Evolutionary conservation across 2,329 filamentous ascomycete species (phyloP).

Genomic region (Talaromyces sp.): DNA sequence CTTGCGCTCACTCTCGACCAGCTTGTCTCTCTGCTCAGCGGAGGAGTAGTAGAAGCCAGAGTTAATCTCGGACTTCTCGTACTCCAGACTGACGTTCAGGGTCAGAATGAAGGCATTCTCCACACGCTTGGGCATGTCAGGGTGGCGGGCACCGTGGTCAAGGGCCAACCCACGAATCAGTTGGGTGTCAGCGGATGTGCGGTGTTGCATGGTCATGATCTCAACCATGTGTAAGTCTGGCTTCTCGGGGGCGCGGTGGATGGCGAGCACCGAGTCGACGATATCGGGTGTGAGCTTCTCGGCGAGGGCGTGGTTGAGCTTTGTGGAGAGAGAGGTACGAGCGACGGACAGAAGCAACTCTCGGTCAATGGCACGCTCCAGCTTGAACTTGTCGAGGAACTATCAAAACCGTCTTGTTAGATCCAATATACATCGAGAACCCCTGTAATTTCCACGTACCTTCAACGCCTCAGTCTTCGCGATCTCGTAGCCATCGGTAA

Average conservation of each 20-base stretch:
- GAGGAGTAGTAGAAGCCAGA: conserved; percentile 98
- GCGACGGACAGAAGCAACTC: conserved; percentile 93
- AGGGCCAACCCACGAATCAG: conserved; percentile 90
- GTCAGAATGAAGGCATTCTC: conserved; percentile 96
- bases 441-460: conserved; percentile 48
- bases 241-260: conserved; percentile 85
- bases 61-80: conserved; percentile 99
- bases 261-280: conserved; percentile 92
- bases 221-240: conserved; percentile 99
- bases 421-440: background rate
- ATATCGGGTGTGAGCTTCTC: conserved; percentile 92
- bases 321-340: conserved; percentile 90
- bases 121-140: conserved; percentile 95
- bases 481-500: conserved; percentile 97
- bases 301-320: conserved; percentile 86
- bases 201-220: conserved; percentile 99
- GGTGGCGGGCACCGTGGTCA: conserved; percentile 93
- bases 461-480: conserved; percentile 91
- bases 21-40: conserved; percentile 94
- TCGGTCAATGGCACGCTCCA: conserved; percentile 82
- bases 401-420: conserved; percentile 40
- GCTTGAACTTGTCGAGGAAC: conserved; percentile 95
- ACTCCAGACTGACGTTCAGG: conserved; percentile 94
- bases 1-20: conserved; percentile 93
- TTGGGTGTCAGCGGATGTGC: conserved; percentile 92